These are phyloP conservation scores for Neurospora tetrasperma DNA, from an alignment of 495 filamentous ascomycete species.

Conservation along the genomic window DNA sequence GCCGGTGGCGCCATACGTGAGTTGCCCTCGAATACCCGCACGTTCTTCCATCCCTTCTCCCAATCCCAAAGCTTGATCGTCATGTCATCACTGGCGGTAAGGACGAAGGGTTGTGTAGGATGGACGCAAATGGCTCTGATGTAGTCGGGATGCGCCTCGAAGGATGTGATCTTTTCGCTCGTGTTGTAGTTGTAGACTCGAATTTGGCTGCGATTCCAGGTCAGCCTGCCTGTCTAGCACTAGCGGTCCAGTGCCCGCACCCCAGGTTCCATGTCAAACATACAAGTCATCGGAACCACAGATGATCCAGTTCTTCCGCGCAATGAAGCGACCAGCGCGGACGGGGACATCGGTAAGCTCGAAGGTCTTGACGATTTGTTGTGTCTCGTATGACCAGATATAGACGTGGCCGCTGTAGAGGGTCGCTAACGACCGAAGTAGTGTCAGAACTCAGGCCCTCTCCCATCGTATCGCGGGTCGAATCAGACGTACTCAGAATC, in stretches of 20 bases:
- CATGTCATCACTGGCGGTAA: constrained; percentile 99
- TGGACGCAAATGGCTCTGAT: constrained; percentile 98
- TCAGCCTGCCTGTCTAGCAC: background rate
- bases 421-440: constrained; percentile 34
- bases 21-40: constrained; percentile 97
- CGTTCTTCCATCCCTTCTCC: constrained; percentile 97
- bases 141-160: constrained; percentile 98
- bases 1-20: constrained; percentile 39
- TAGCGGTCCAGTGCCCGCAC: background rate
- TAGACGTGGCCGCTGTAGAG: constrained; percentile 97
- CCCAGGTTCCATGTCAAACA: constrained; percentile 29
- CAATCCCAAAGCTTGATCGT: constrained; percentile 99
- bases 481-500: constrained; percentile 57
- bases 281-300: constrained; percentile 99
- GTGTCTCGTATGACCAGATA: constrained; percentile 98
- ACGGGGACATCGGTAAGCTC: constrained; percentile 98
- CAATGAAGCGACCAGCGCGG: constrained; percentile 90
- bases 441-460: constrained; percentile 1
- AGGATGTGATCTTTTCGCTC: constrained; percentile 95
- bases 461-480: background rate
- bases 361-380: constrained; percentile 97
- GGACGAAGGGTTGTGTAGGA: constrained; percentile 87
- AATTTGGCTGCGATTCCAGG: constrained; percentile 18
- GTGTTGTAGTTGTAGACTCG: constrained; percentile 91
- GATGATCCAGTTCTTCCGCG: constrained; percentile 98